A percentile compares a stretch with the other conserved stretches of the same genome.
phyloP scores from a whole-genome alignment of 208 protist species.

The Leishmania tropica region DNA sequence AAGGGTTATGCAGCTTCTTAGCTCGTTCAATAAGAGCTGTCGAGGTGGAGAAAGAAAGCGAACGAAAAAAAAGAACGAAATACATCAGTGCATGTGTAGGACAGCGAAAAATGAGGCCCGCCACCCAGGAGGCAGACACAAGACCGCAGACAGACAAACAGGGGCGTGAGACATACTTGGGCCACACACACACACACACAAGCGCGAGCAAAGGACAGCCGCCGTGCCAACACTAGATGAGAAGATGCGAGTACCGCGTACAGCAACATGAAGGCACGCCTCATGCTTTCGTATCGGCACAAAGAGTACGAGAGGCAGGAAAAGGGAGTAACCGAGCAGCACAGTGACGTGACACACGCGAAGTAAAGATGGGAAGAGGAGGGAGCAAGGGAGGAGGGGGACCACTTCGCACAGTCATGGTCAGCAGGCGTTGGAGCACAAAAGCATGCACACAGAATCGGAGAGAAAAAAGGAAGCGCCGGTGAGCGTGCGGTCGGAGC shows the following conservation, averaged over 20 bases:
- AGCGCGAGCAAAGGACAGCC: not conserved
- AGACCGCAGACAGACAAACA: not conserved
- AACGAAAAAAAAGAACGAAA: not conserved
- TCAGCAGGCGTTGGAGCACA: not conserved
- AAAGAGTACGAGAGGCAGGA: not conserved
- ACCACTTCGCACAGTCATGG: not conserved
- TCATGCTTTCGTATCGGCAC: not conserved
- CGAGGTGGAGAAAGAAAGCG: not conserved
- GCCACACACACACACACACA: conserved; percentile 1
- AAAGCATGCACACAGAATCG: not conserved
- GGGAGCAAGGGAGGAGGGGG: not conserved
- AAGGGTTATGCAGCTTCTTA: not conserved
- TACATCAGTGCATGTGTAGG: no score
- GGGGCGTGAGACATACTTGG: no score
- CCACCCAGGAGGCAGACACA: not conserved
- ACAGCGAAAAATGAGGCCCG: not conserved
- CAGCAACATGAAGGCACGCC: not conserved
- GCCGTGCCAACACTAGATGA: not conserved
- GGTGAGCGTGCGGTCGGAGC: not conserved
- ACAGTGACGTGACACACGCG: not conserved
- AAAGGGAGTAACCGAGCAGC: not conserved
- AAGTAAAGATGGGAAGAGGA: not conserved
- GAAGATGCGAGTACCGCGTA: not conserved
- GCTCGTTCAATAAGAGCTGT: no score
- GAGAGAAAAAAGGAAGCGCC: not conserved